Evolutionary conservation across 495 filamentous ascomycete species (phyloP).

Genomic region (Hypoxylon perforatum): DNA sequence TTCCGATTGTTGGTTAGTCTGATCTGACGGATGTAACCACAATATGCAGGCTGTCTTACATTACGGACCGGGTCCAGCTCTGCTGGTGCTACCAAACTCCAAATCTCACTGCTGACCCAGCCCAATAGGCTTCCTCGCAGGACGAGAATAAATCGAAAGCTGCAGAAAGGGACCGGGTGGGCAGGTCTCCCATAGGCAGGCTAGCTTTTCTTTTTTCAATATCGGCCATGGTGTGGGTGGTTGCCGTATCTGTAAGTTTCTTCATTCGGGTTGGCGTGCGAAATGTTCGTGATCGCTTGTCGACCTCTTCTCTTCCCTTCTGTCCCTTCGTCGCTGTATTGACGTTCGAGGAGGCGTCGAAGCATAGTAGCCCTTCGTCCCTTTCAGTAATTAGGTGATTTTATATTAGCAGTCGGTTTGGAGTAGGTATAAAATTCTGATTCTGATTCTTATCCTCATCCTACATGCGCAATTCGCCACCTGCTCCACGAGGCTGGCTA

Average conservation of each 20-base stretch:
- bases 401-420: constrained; percentile 1
- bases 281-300: constrained; percentile 18
- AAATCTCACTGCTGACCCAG: constrained; percentile 32
- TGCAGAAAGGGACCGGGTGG: constrained; percentile 31
- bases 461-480: constrained; percentile 25
- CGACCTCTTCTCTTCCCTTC: constrained; percentile 24
- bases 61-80: constrained; percentile 7
- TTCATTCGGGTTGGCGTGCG: constrained; percentile 8
- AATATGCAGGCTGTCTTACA: constrained; percentile 39
- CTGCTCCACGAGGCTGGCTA: constrained; percentile 28
- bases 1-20: constrained; percentile 12
- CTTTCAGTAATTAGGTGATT: not conserved
- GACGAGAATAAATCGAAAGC: constrained; percentile 8
- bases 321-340: not conserved
- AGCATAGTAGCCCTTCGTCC: not conserved
- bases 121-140: constrained; percentile 29
- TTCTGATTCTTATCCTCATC: no score
- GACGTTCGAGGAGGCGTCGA: constrained; percentile 1
- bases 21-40: constrained; percentile 31
- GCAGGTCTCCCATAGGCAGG: constrained; percentile 34
- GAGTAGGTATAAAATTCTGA: no score
- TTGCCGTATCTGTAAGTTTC: not conserved
- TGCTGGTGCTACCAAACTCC: constrained; percentile 26
- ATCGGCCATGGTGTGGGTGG: constrained; percentile 3
- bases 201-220: constrained; percentile 17